Evolutionary conservation across 2,329 filamentous ascomycete genomes (phyloP), one percentile per base, ranked within the genome.

Genomic region (Fusarium circinatum): DNA sequence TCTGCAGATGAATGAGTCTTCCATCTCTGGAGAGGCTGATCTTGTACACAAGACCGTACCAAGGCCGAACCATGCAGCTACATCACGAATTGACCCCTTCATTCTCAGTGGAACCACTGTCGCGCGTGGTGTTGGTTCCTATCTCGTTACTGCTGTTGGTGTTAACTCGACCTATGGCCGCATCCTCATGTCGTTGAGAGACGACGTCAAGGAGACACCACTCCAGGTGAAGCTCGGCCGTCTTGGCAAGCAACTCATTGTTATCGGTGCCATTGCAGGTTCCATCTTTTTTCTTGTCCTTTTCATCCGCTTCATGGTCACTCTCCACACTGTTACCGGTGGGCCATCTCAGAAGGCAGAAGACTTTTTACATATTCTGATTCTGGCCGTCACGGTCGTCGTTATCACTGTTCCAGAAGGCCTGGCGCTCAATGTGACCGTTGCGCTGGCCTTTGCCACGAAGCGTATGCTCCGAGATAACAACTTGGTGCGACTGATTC

Each of bases 41-140:
- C 81, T 94, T 14, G 84, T 95, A 38, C 91, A 89, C 77, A 95
- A 95, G 82, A 87, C 85, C 3, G 76, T 79, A 5, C 75, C 87
- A 5, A 88, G 90, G 34, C 91, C 93, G 26, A 91, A 88, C 79
- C 86, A 86, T 39, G 86, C 89, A 8, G 85, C 85, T 39, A 86
- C 87, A 77, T 55, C 60, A 6, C 66, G 71, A 13, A 84, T 92
- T 70, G 93, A 95, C 75, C 93, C 93, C 0, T 96, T 96, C 81
- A 94, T 96, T 70, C 85, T 95, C 8, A 95, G 93, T 28, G 93
- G 93, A 51, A 92, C 92, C 6, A 94, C 94, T 75, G 90, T 96
- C 17, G 90, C 90, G 0, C 92, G 94, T 77, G 93, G 93, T 62
- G 87, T 94, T 13, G 93, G 94, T 15, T 90, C 89, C 8, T 95